A percentile compares a stretch with the other conserved stretches of the same genome.
These are phyloP conservation scores for Larix kaempferi DNA, from an alignment of 75 land plant species.

Conservation along the genomic window DNA sequence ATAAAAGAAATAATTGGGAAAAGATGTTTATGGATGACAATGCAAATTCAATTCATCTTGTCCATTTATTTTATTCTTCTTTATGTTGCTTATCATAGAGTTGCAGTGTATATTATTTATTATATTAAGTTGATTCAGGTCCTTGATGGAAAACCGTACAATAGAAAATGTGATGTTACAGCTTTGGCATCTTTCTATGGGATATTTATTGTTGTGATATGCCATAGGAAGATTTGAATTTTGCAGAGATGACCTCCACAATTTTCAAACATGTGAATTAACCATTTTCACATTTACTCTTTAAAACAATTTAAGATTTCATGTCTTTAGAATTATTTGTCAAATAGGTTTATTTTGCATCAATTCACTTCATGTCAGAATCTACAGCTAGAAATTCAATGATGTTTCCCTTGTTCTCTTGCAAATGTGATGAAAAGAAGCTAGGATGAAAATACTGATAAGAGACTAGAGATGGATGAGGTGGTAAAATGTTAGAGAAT, in stretches of 20 bases:
- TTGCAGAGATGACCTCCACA: too few species aligned
- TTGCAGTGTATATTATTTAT: not conserved
- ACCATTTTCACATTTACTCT: not conserved
- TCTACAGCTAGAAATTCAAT: conserved; percentile 86
- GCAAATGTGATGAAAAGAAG: conserved; percentile 92
- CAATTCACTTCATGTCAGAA: conserved; percentile 40
- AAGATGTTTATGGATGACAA: not conserved
- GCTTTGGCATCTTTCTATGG: conserved; percentile 98
- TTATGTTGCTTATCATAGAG: too few species aligned
- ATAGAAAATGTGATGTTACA: conserved; percentile 97
- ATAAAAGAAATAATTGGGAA: not conserved
- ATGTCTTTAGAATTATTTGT: not conserved
- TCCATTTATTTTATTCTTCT: not conserved
- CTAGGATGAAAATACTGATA: conserved; percentile 96
- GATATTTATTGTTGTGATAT: conserved; percentile 97
- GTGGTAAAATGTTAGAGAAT: conserved; percentile 80
- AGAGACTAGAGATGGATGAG: conserved; percentile 88
- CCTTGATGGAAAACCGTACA: too few species aligned
- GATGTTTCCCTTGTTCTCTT: conserved; percentile 78
- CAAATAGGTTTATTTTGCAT: not conserved
- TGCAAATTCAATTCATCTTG: not conserved
- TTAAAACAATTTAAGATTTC: not conserved
- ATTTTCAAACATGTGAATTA: too few species aligned
- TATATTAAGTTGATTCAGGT: conserved; percentile 73
- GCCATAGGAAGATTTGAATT: too few species aligned